Base-by-base conservation (phyloP, 2,329 filamentous ascomycete species). In the Pseudophaeomoniella oleicola region DNA sequence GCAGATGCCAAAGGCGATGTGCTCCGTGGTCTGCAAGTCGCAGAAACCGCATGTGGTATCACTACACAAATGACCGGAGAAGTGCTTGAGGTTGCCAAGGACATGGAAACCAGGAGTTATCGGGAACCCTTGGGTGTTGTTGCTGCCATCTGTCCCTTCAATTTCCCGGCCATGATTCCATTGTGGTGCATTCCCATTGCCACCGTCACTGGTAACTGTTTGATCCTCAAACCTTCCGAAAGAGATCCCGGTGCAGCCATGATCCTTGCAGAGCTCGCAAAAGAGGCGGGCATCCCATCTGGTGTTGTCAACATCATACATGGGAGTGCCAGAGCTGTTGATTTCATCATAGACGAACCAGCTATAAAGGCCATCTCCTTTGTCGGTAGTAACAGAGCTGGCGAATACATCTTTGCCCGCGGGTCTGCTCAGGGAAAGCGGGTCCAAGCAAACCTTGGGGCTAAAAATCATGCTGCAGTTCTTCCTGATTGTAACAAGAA, bases 91-190 rank as follows among this genome's bases (percentile, higher is more conserved):
- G 75, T 79, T n/a, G 67, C 69, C 22, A 78, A 78, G 62, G 75
- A 79, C 48, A 79, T 79, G 75, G 75, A 79, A 60, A 79, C 75
- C 4, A 60, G 75, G 42, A 75, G 67, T 44, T 79, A 79, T 57
- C 64, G 69, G 35, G 75, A 79, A 55, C 75, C 75, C 37, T 55
- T 79, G 45, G 75, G 75, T 44, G 36, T 79, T 32, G 70, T 75
- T 29, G 72, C 74, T 19, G 72, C 73, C 41, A 78, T 78, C 46
- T 78, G 74, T 59, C 73, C 73, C 4, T 78, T 78, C 56, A 78
- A 79, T 60, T 79, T 79, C 60, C 75, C 75, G 36, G 75, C 75
- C 43, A 80, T 80, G 75, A 79, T 80, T 55, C 75, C 75, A 9
- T 63, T 79, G 6, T 80, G 75, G 75, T 74, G 64, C 19, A 75